Evolutionary conservation across 2,329 filamentous ascomycete species (phyloP), one percentile per base, ranked within the genome.

Genomic region (Epichloe amarillans): DNA sequence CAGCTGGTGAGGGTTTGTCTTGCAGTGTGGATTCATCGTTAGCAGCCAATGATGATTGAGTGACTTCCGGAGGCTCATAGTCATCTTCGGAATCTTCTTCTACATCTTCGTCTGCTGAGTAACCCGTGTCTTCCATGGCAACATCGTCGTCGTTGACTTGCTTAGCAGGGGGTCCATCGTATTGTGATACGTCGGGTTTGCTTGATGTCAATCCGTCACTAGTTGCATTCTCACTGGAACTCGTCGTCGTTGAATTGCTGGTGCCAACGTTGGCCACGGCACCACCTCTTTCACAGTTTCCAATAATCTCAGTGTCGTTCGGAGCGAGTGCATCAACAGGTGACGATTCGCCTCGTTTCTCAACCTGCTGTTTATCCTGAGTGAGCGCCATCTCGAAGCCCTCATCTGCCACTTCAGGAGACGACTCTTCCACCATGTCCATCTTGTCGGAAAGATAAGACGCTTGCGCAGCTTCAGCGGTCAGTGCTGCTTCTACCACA

Each of bases 41-140:
- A 30, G 42, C 44, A 33, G 35, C 39, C 5, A 44, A 26, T 21
- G 35, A 23, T 45, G 39, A 21, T 10, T 44, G 21, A 4, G 52
- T 53, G 21, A 67, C 68, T 50, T 72, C 73, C 17, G 75, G 75
- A 46, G 77, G 77, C 55, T 82, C 76, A 57, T 81, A 80, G 46
- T 66, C 72, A 53, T 80, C 77, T 2, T 38, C 49, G 8, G 75
- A 75, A 23, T 54, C 58, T 26, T 60, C 57, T n/a, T 58, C 58
- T 23, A 52, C 54, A 12, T 53, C 58, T 43, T 67, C 71, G 46
- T 77, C 75, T 2, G 74, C 73, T 12, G 52, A 52, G 19, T 58
- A 54, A 35, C 52, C 54, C 4, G 50, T 49, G 40, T 62, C 59
- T 23, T 57, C 55, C 50, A 58, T 57, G 11, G 19, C 43, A 5